These are phyloP conservation scores for Aspergillus tamarii DNA, from an alignment of 2,329 filamentous ascomycete genomes.

Conservation along the genomic window DNA sequence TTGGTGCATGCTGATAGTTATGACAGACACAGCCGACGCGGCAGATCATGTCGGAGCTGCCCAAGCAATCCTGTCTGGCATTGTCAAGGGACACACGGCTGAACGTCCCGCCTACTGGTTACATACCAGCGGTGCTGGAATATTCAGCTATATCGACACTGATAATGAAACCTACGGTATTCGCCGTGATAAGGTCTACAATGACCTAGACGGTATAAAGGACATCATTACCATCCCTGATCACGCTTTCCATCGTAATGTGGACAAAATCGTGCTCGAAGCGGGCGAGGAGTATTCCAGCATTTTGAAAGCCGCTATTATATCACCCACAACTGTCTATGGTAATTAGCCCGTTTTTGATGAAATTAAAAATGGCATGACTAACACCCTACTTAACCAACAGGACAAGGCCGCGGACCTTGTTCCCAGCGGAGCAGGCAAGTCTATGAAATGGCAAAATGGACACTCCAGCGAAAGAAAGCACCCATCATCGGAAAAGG, in stretches of 20 bases:
- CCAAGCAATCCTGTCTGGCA: constrained; percentile 12
- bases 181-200: constrained; percentile 6
- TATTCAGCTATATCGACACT: constrained; percentile 15
- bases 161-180: constrained; percentile 13
- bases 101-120: constrained; percentile 16
- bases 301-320: constrained; percentile 12
- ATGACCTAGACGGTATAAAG: constrained; percentile 12
- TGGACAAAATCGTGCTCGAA: constrained; percentile 18
- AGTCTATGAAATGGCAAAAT: constrained; percentile 16
- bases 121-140: constrained; percentile 18
- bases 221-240: constrained; percentile 18
- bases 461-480: constrained; percentile 7
- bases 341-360: not conserved
- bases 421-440: constrained; percentile 18
- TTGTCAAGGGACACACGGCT: constrained; percentile 13
- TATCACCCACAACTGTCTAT: constrained; percentile 17
- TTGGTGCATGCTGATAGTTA: no score
- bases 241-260: constrained; percentile 17
- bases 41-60: constrained; percentile 14
- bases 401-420: constrained; percentile 16
- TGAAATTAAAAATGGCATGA: not conserved
- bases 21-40: constrained; percentile 16
- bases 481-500: constrained; percentile 16
- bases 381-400: not conserved
- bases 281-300: not conserved